phyloP scores from a whole-genome alignment of 805 yeast species.

The Groenewaldozyma salmanticensis region DNA sequence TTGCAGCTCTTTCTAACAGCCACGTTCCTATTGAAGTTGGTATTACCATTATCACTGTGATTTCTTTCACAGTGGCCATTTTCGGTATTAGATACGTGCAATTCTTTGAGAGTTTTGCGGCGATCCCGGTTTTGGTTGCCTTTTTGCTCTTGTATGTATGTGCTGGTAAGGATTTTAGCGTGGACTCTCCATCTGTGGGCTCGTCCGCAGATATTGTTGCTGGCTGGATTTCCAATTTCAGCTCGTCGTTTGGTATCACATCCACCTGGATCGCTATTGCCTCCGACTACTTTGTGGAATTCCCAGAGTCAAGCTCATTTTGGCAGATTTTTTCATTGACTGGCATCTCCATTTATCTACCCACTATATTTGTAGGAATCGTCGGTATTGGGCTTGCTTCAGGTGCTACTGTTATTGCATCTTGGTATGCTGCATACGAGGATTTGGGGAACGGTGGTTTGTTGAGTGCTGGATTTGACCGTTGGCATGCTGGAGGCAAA shows the following conservation, averaged over 20 bases:
- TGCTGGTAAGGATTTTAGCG: slow-evolving; percentile 27
- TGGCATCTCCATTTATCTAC: slow-evolving; percentile 54
- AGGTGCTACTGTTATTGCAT: slow-evolving; percentile 46
- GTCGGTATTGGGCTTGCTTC: slow-evolving; percentile 64
- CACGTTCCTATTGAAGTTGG: slow-evolving; percentile 65
- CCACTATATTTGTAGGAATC: slow-evolving; percentile 68
- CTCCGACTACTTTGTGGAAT: slow-evolving; percentile 70
- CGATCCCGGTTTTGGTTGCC: slow-evolving; percentile 59
- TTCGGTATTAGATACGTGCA: slow-evolving; percentile 71
- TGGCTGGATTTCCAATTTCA: slow-evolving; percentile 62
- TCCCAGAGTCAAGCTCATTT: slow-evolving; percentile 63
- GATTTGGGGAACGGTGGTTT: slow-evolving; percentile 68
- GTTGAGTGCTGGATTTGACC: slow-evolving; percentile 49
- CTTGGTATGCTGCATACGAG: slow-evolving; percentile 51
- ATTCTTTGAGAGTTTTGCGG: slow-evolving; percentile 55
- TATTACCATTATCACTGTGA: slow-evolving; percentile 55
- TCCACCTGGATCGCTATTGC: slow-evolving; percentile 87
- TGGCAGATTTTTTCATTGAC: slow-evolving; percentile 48
- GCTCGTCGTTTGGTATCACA: slow-evolving; percentile 67
- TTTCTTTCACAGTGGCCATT: slow-evolving; percentile 58
- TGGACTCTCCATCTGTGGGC: slow-evolving; percentile 27
- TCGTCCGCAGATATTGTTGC: slow-evolving; percentile 43
- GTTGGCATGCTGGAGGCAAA: slow-evolving; percentile 73
- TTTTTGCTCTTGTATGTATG: slow-evolving; percentile 58
- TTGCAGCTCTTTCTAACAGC: slow-evolving; percentile 55